Percentiles rank a stretch among this genome's conserved stretches.
Evolutionary conservation across 129 eudicot species (phyloP).

Genomic region (carrot (Daucus carota)): DH1_v3.0 NC_030382.2:41530501-41531000

Average conservation of each 20-base stretch:
- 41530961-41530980: slow-evolving; percentile 77
- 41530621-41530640: not conserved
- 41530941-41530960: slow-evolving; percentile 95
- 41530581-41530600: not conserved
- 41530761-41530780: not conserved
- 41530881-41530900: slow-evolving; percentile 90
- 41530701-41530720: not conserved
- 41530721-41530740: not conserved
- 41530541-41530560: too few relatives aligned
- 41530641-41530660: not conserved
- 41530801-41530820: not conserved
- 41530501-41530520: not conserved
- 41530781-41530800: not conserved
- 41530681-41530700: not conserved
- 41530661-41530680: not conserved
- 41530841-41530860: slow-evolving; percentile 44
- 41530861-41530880: slow-evolving; percentile 99
- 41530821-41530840: not conserved
- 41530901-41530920: slow-evolving; percentile 73
- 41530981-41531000: slow-evolving; percentile 93
- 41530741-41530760: not conserved
- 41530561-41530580: not conserved
- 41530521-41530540: not conserved
- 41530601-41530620: not conserved
- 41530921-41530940: slow-evolving; percentile 86